Conservation (phyloP, 2,329 filamentous ascomycete genomes). For the Fusarium sarcochroum region DNA sequence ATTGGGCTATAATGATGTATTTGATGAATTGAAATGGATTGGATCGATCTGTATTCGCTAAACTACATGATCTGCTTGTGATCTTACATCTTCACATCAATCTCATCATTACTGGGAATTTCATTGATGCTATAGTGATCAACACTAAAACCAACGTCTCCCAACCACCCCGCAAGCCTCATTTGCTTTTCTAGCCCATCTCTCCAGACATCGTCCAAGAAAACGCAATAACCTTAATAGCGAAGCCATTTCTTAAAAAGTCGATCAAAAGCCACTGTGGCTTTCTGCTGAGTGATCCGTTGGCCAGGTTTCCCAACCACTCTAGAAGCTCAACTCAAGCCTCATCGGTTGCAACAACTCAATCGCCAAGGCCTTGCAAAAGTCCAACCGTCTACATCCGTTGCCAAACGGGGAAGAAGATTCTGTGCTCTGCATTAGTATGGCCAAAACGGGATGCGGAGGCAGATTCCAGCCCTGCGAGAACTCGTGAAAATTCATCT, state of each 20-base stretch:
- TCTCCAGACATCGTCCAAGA: background rate
- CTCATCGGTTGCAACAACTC: slow-evolving; percentile 17
- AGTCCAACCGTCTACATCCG: slow-evolving; percentile 4
- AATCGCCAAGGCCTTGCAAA: background rate
- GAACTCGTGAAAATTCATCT: background rate
- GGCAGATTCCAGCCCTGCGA: slow-evolving; percentile 17
- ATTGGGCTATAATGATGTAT: slow-evolving; percentile 22
- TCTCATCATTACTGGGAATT: background rate
- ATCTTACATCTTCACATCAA: background rate
- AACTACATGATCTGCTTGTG: background rate
- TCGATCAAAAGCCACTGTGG: slow-evolving; percentile 4
- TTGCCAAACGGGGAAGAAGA: background rate
- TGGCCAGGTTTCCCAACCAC: slow-evolving; percentile 1
- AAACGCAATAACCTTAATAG: background rate
- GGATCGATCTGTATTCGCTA: background rate
- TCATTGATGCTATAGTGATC: background rate
- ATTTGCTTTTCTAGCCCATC: slow-evolving; percentile 5
- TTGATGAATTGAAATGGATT: slow-evolving; percentile 12
- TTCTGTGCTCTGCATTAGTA: slow-evolving; percentile 14
- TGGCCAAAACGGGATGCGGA: background rate
- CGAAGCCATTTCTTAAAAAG: background rate
- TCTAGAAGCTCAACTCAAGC: background rate
- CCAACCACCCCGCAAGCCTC: slow-evolving; percentile 16
- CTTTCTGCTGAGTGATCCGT: slow-evolving; percentile 10
- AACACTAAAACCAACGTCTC: slow-evolving; percentile 1